Base-by-base conservation (phyloP, 345 rosid species). In the Eucalyptus sp. region DNA sequence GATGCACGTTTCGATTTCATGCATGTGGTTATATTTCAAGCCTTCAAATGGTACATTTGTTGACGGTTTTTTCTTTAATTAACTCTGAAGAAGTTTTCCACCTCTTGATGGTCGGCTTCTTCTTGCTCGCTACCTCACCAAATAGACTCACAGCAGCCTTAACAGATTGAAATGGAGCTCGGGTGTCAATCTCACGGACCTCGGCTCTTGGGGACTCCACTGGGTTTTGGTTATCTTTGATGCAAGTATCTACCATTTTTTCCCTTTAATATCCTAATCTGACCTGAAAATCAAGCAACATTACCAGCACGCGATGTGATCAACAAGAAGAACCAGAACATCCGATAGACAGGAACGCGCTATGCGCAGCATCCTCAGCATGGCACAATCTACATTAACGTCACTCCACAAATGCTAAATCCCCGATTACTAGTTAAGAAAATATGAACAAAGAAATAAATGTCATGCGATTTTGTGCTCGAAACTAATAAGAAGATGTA, bases 151-250 rank as follows among this genome's bases (percentile, higher is more conserved):
- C 98, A 25, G 99, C 99, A n/a, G 99, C 99, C 92, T 93, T 96
- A 58, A 97, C 99, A 66, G 99, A 97, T 90, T 95, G 96, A 88
- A 96, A 95, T 2, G 99, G 99, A 48, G 98, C 97, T 92, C 95
- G 91, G 13, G 99, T 96, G 93, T 97, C 99, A 86, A 96, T 97
- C 94, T 97, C 99, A 88, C 99, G 98, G 16, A 96, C 94, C 95
- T 95, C 99, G n/a, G 89, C 94, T 90, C 90, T 94, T 3, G 97
- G 97, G 87, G 97, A 95, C 13, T 85, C 76, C 4, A 25, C 24
- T 13, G 83, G 46, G 22, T n/a, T 86, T 52, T 54, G 85, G 66
- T 18, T 43, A 66, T 92, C 91, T 14, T 27, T 85, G 56, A 51
- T 89, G n/a, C 95, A 88, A 46, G 95, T 88, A 88, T 93, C 94